Conservation (phyloP, 768 basidiomycete genomes). For the Russula compacta region DNA sequence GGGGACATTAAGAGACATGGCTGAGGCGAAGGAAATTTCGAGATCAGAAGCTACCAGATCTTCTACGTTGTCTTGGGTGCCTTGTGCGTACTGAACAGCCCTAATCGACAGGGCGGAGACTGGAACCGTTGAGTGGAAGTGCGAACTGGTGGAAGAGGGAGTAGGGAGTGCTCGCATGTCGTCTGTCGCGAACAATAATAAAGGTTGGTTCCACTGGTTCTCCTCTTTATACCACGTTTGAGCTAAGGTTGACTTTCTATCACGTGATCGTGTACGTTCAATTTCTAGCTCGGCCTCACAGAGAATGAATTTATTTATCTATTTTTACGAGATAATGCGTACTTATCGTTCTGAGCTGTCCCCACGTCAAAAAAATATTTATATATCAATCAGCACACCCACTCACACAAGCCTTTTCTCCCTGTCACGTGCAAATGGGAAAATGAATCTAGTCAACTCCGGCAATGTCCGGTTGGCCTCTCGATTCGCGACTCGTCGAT, state of each 20-base stretch:
- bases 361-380: too few species aligned
- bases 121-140: conserved; percentile 31
- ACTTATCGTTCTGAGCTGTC: too few species aligned
- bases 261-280: conserved; percentile 14
- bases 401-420: too few species aligned
- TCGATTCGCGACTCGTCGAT: not conserved
- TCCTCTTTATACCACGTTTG: not conserved
- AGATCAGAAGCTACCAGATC: conserved; percentile 68
- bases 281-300: not conserved
- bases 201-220: not conserved
- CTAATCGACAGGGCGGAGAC: conserved; percentile 39
- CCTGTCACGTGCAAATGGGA: not conserved
- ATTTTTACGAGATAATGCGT: too few species aligned
- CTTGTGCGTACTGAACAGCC: conserved; percentile 35
- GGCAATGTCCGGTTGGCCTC: not conserved
- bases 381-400: too few species aligned
- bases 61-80: conserved; percentile 44
- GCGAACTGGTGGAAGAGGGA: conserved; percentile 33
- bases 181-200: conserved; percentile 16
- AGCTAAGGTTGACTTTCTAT: conserved; percentile 10
- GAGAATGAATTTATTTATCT: not conserved
- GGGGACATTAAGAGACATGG: conserved; percentile 71
- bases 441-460: too few species aligned
- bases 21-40: conserved; percentile 76
- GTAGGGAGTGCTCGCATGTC: conserved; percentile 49